Base-by-base conservation (phyloP, 1,284 basidiomycete species). In the Ustilago tritici region DNA sequence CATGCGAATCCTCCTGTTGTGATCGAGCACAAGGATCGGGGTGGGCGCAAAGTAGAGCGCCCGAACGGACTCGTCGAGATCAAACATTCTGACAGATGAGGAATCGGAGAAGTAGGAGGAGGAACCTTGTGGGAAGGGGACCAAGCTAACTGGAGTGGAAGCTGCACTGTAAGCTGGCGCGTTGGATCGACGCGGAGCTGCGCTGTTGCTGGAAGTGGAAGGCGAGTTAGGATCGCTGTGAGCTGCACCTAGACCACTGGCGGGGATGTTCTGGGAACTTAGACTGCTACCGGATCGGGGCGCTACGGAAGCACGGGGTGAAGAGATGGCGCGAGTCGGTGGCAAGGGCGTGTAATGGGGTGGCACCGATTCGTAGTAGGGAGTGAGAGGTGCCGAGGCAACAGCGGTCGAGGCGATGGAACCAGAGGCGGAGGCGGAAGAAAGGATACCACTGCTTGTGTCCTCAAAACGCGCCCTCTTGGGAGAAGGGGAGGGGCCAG, bases 11-110 rank as follows among this genome's bases (percentile, higher is more conserved):
- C 74, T 71, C 12, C 81, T 59, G 43, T 76, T 81, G 43, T 74
- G 62, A 52, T 84, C 82, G 43, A 84, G 71, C 11, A 84, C 82
- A 52, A 82, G 50, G 36, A 82, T 72, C n/a, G 82, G 81, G 12
- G 75, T 65, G 38, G 82, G 82, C 53, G 82, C 81, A 71, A 84
- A 84, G 65, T 84, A 84, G 56, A 84, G 68, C 50, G 82, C 82
- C 49, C 81, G 65, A 19, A 84, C 72, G 36, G 81, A 79, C 65
- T 84, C 82, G 56, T 84, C 82, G n/a, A 82, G 73, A 54, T 82
- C 81, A n/a, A 83, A 79, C 82, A 83, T 83, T 7, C 40, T 75
- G 59, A 57, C 62, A 46, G 68, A 76, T 5, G 74, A 70, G 23
- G 57, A 53, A 11, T 57, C 53, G 59, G 56, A 38, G 35, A 63